A percentile compares a stretch with the other conserved stretches of the same genome.
Evolutionary conservation across 2,329 filamentous ascomycete genomes (phyloP).

Genomic region (Beauveria bassiana): DNA sequence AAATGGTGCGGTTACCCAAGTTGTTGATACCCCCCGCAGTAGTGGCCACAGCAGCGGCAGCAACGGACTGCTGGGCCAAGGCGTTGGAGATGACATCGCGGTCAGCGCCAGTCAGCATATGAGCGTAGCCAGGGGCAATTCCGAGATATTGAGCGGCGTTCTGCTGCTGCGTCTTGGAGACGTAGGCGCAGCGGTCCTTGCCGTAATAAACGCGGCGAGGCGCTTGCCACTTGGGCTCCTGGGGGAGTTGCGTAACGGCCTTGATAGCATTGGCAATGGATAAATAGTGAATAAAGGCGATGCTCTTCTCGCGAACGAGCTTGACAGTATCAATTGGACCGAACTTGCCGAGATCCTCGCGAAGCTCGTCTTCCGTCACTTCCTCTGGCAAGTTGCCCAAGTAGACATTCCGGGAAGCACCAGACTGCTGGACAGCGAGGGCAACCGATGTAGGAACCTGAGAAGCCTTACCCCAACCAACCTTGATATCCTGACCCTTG

Average conservation of each 20-base stretch:
- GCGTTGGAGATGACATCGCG: constrained; percentile 95
- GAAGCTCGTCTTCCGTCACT: constrained; percentile 80
- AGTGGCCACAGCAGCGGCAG: constrained; percentile 91
- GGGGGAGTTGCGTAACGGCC: constrained; percentile 89
- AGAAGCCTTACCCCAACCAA: constrained; percentile 98
- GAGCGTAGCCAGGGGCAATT: constrained; percentile 92
- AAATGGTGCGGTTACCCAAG: constrained; percentile 93
- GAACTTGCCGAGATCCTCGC: constrained; percentile 93
- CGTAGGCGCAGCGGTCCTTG: constrained; percentile 96
- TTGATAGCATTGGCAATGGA: constrained; percentile 98
- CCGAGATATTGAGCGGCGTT: constrained; percentile 97
- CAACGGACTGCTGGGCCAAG: constrained; percentile 93
- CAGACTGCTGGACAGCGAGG: constrained; percentile 94
- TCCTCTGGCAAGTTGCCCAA: constrained; percentile 90
- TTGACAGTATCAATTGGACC: constrained; percentile 96
- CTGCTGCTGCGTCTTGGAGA: constrained; percentile 99
- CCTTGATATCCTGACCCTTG: constrained; percentile 98
- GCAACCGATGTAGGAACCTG: constrained; percentile 96
- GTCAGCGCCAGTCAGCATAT: constrained; percentile 92
- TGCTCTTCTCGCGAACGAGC: constrained; percentile 94
- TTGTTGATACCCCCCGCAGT: constrained; percentile 97
- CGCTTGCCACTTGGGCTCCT: constrained; percentile 94
- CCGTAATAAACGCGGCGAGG: constrained; percentile 96
- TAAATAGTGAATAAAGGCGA: constrained; percentile 95
- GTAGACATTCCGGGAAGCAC: constrained; percentile 94